A percentile compares a stretch with the other conserved stretches of the same genome.
Conservation (phyloP, 176 grass and related monocot species). For the Thalia dealbata region DNA sequence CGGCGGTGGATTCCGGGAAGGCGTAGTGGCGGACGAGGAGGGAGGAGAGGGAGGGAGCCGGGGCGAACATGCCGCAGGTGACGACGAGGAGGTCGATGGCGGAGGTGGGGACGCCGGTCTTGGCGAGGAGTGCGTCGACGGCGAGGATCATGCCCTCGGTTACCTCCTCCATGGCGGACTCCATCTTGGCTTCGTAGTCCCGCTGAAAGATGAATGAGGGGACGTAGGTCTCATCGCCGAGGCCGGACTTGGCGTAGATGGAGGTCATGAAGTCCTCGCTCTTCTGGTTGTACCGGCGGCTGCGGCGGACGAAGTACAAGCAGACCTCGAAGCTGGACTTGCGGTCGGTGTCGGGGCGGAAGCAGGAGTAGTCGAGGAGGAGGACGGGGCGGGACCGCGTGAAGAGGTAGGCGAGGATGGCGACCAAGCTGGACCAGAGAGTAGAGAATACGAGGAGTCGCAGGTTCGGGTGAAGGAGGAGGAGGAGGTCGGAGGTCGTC, state of each 20-base stretch:
- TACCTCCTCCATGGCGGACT: conserved; percentile 25
- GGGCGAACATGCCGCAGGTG: conserved; percentile 30
- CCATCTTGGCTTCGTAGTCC: conserved; percentile 9
- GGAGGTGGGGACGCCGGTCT: conserved; percentile 2
- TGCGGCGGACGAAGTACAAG: conserved; percentile 28
- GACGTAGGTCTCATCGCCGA: conserved; percentile 38
- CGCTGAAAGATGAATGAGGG: conserved; percentile 20
- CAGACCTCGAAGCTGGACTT: conserved; percentile 19
- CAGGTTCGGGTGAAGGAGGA: background rate
- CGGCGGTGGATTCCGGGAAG: conserved; percentile 7
- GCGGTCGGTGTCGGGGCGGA: conserved; percentile 21
- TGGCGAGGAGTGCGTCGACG: conserved; percentile 29
- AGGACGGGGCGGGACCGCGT: conserved; percentile 12
- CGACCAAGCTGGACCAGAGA: conserved; percentile 15
- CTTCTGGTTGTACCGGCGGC: conserved; percentile 10
- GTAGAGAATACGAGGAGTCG: conserved; percentile 2
- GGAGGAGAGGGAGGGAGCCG: conserved; percentile 23
- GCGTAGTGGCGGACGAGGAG: conserved; percentile 22
- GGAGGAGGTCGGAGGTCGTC: background rate
- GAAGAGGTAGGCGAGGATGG: background rate
- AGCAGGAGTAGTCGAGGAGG: conserved; percentile 15
- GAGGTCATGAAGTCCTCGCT: conserved; percentile 27
- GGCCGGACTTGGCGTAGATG: conserved; percentile 34
- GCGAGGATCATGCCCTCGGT: conserved; percentile 22
- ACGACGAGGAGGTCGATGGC: conserved; percentile 31